phyloP scores from a whole-genome alignment of 441 rosid species.

The Pelargonium myrrhifolium region DNA sequence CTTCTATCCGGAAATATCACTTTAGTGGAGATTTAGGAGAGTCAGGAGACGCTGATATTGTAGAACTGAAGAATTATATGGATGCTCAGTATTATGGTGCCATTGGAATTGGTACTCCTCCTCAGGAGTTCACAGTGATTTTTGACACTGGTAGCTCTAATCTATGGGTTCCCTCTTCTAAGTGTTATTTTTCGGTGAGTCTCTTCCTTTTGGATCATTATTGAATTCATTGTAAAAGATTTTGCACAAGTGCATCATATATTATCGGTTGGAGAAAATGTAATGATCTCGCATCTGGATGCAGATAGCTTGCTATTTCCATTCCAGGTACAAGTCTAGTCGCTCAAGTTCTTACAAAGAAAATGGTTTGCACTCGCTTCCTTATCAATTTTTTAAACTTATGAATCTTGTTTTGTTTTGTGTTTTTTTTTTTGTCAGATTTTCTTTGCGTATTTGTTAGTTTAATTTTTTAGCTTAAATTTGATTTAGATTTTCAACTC shows the following conservation, averaged over 20 bases:
- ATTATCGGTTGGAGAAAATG: constrained; percentile 7
- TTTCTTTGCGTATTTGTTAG: too few species aligned
- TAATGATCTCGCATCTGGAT: not conserved
- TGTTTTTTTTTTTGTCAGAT: not conserved
- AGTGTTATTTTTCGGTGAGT: constrained; percentile 61
- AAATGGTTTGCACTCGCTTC: constrained; percentile 33
- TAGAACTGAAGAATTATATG: constrained; percentile 57
- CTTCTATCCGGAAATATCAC: constrained; percentile 9
- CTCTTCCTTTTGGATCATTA: constrained; percentile 2
- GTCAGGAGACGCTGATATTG: constrained; percentile 26
- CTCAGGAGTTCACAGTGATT: constrained; percentile 62
- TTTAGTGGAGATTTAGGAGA: not conserved
- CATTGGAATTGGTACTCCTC: constrained; percentile 63
- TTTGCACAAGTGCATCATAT: not conserved
- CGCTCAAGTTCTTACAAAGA: constrained; percentile 48
- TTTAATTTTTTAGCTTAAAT: too few species aligned
- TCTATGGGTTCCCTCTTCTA: constrained; percentile 79
- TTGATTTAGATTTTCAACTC: too few species aligned
- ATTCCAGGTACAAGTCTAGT: constrained; percentile 53
- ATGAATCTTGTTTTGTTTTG: not conserved
- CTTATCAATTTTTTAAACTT: not conserved
- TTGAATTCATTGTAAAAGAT: not conserved
- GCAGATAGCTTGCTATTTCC: constrained; percentile 76
- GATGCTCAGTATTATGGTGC: constrained; percentile 74
- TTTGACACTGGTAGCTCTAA: constrained; percentile 87